Conservation (phyloP, 768 basidiomycete species). For the Macrolepiota dolichaula region DNA sequence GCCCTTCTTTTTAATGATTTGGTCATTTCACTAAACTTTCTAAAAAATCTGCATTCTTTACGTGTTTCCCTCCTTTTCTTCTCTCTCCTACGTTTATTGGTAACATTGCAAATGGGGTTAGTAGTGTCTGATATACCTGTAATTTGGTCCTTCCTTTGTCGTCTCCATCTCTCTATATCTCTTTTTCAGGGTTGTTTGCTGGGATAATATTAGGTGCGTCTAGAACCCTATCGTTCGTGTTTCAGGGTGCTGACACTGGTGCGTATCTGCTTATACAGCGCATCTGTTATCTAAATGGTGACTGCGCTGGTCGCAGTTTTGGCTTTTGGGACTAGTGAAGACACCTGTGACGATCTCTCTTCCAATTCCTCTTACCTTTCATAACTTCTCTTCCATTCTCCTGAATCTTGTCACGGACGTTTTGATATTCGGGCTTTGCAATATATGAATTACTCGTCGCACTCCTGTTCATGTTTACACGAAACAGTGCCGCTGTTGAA, state of each 20-base stretch:
- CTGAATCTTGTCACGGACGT: neutral
- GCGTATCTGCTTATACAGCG: neutral
- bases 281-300: neutral
- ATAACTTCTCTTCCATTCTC: neutral
- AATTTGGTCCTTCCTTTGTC: neutral
- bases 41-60: neutral
- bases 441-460: neutral
- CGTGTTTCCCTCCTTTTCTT: neutral
- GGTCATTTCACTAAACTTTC: neutral
- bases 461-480: neutral
- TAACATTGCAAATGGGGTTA: constrained; percentile 1
- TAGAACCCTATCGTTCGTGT: neutral
- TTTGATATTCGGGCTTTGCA: neutral
- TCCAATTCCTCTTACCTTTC: neutral
- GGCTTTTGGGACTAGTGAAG: neutral
- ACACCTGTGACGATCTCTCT: neutral
- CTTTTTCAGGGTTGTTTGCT: neutral
- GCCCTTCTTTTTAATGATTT: neutral
- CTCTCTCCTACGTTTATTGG: constrained; percentile 3
- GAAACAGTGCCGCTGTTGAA: constrained; percentile 2
- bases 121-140: constrained; percentile 2
- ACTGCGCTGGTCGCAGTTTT: neutral
- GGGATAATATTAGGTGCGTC: constrained; percentile 3
- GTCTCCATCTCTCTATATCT: neutral
- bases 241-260: neutral